Percentiles rank a stretch among this genome's conserved stretches.
These are phyloP conservation scores for Lecanicillium sp. DNA, from an alignment of 2,329 filamentous ascomycete species.

Conservation along the genomic window DNA sequence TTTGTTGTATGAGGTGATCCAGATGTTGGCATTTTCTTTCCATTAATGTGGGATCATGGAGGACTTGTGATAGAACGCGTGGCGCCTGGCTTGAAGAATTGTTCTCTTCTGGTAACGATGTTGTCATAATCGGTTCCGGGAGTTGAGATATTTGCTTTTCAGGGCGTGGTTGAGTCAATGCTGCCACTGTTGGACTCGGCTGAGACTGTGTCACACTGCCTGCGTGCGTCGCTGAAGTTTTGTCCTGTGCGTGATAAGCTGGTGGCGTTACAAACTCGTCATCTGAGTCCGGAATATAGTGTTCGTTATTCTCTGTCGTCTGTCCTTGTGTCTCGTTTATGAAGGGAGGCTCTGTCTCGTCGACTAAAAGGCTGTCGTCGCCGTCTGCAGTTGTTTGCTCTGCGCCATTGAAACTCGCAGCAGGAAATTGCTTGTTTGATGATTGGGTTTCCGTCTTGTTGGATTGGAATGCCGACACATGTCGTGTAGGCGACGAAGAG, in stretches of 20 bases:
- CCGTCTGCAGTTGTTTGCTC: too few relatives aligned
- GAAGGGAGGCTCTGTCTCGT: too few relatives aligned
- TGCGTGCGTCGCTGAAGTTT: neutral
- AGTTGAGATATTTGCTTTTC: constrained; percentile 3
- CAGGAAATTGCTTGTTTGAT: too few relatives aligned
- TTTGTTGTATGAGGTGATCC: constrained; percentile 35
- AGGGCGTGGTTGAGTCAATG: neutral
- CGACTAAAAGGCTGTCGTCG: too few relatives aligned
- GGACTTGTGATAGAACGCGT: constrained; percentile 20
- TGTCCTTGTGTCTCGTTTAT: too few relatives aligned
- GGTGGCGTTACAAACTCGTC: constrained; percentile 42
- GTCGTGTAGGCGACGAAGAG: constrained; percentile 6
- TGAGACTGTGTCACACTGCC: neutral
- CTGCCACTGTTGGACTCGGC: constrained; percentile 1
- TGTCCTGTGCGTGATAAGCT: constrained; percentile 22
- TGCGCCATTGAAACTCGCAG: too few relatives aligned
- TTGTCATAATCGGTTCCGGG: constrained; percentile 1
- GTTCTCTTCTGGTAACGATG: neutral
- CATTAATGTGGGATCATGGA: constrained; percentile 22
- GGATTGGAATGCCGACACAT: too few relatives aligned
- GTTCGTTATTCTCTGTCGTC: constrained; percentile 17
- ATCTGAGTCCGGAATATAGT: constrained; percentile 47
- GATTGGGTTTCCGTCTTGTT: too few relatives aligned
- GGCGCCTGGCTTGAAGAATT: constrained; percentile 17
- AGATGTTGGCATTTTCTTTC: constrained; percentile 27